phyloP scores from a whole-genome alignment of 257 asterid species.

The Ehretia macrophylla region DNA sequence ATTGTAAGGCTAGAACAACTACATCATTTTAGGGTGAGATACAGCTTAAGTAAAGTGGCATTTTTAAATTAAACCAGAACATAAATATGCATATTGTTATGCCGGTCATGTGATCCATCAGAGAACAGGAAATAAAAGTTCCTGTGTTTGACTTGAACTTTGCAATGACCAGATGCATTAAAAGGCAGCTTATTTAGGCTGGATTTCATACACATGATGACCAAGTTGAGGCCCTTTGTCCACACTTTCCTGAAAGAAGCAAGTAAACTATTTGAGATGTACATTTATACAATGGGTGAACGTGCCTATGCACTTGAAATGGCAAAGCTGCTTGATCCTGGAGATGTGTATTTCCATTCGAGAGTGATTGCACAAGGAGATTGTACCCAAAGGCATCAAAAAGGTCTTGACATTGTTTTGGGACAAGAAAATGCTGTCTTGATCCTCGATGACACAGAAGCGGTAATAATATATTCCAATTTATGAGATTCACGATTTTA shows the following conservation, averaged over 20 bases:
- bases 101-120: neutral
- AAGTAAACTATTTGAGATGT: constrained; percentile 74
- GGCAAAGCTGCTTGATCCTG: constrained; percentile 86
- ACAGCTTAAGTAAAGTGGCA: too few species aligned
- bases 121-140: neutral
- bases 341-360: constrained; percentile 59
- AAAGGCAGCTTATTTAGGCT: constrained; percentile 62
- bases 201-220: constrained; percentile 78
- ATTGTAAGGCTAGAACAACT: too few species aligned
- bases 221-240: constrained; percentile 91
- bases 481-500: neutral
- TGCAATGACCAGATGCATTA: constrained; percentile 45
- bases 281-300: constrained; percentile 93
- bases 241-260: constrained; percentile 74
- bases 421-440: constrained; percentile 86
- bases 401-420: constrained; percentile 92
- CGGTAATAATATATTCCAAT: constrained; percentile 35
- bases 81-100: too few species aligned
- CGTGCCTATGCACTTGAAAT: constrained; percentile 84
- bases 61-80: too few species aligned
- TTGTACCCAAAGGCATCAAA: constrained; percentile 71
- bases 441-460: constrained; percentile 95
- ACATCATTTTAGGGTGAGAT: too few species aligned
- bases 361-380: constrained; percentile 88
- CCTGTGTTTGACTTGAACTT: constrained; percentile 15